A percentile compares a stretch with the other conserved stretches of the same genome.
Evolutionary conservation across 2,329 filamentous ascomycete genomes (phyloP).

Genomic region (Fusarium proliferatum): DNA sequence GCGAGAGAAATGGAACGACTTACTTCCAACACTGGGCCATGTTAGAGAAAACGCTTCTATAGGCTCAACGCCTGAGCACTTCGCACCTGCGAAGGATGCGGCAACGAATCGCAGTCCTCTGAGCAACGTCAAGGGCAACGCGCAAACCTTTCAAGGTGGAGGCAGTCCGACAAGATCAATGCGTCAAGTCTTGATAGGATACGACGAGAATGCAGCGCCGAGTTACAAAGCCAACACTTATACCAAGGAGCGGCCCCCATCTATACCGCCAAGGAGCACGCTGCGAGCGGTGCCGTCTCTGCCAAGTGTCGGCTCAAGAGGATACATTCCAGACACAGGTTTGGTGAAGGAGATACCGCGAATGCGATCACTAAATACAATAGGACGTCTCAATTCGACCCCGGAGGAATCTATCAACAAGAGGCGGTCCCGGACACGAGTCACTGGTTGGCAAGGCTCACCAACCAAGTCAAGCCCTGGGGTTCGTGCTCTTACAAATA

Average conservation of each 20-base stretch:
- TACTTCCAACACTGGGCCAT: conserved; percentile 51
- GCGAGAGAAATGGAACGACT: background rate
- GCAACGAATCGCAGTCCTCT: conserved; percentile 21
- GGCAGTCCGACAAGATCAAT: background rate
- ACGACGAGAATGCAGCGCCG: conserved; percentile 39
- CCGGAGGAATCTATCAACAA: conserved; percentile 36
- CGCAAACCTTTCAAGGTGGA: background rate
- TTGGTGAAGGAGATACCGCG: conserved; percentile 20
- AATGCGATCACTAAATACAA: conserved; percentile 44
- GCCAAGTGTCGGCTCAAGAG: conserved; percentile 23
- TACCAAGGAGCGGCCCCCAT: conserved; percentile 5
- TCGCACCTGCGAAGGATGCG: background rate
- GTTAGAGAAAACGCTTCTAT: conserved; percentile 64
- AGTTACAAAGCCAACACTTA: background rate
- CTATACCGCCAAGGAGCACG: conserved; percentile 30
- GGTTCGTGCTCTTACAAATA: background rate
- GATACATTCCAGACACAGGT: background rate
- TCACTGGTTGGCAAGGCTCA: conserved; percentile 32
- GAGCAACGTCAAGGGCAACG: conserved; percentile 19
- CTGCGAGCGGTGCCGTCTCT: conserved; percentile 45
- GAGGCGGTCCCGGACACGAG: conserved; percentile 35
- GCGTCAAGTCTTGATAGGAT: background rate
- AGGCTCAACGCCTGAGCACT: conserved; percentile 46
- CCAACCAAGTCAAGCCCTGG: conserved; percentile 48
- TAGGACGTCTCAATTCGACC: conserved; percentile 26